phyloP scores from a whole-genome alignment of 495 filamentous ascomycete genomes.

The Platismatia glauca region DNA sequence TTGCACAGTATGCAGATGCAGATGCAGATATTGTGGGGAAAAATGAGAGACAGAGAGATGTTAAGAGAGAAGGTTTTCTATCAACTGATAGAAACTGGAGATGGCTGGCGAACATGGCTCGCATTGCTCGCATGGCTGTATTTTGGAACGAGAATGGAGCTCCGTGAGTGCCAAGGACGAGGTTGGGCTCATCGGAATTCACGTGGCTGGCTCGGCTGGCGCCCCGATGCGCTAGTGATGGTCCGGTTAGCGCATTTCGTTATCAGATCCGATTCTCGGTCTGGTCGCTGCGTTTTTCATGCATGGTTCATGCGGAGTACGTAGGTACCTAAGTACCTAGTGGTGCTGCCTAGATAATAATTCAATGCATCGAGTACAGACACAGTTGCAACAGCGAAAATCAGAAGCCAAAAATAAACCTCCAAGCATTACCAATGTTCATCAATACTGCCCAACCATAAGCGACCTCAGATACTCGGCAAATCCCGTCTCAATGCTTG shows the following conservation, averaged over 20 bases:
- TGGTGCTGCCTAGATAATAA: too few relatives aligned
- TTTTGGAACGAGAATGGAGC: neutral
- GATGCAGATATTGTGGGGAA: neutral
- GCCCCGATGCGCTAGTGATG: neutral
- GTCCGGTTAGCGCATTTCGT: neutral
- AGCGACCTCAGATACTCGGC: conserved; percentile 35
- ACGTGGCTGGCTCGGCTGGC: conserved; percentile 1
- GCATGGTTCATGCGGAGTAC: too few relatives aligned
- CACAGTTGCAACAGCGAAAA: neutral
- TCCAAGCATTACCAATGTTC: neutral
- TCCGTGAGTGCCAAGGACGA: conserved; percentile 9
- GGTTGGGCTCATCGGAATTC: conserved; percentile 11
- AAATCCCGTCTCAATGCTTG: conserved; percentile 42
- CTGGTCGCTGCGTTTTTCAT: too few relatives aligned
- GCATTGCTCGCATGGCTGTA: neutral
- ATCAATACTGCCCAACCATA: conserved; percentile 23
- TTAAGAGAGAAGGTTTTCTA: conserved; percentile 2
- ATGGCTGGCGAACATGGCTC: conserved; percentile 17
- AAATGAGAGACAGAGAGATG: neutral
- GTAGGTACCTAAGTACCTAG: too few relatives aligned
- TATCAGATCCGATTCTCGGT: neutral
- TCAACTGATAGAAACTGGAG: conserved; percentile 1
- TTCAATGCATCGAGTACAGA: too few relatives aligned
- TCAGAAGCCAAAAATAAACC: neutral
- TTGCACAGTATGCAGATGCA: neutral